phyloP scores from a whole-genome alignment of 2,329 filamentous ascomycete species.

The Trichoderma gracile region DNA sequence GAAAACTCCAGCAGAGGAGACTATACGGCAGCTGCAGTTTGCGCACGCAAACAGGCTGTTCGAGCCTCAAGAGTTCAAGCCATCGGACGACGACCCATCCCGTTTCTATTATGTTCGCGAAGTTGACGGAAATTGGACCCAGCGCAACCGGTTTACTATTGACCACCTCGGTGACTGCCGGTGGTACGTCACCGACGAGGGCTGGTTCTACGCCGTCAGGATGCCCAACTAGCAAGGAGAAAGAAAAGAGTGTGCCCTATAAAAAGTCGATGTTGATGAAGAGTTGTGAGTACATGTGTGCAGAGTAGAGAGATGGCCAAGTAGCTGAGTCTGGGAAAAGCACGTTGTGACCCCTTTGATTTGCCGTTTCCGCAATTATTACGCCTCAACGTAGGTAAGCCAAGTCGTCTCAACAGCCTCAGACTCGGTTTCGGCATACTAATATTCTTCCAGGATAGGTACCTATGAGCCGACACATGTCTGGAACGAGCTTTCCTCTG shows the following conservation, averaged over 20 bases:
- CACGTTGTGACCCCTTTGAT: not conserved
- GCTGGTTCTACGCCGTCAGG: slow-evolving; percentile 62
- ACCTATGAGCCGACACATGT: not conserved
- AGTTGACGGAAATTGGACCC: slow-evolving; percentile 60
- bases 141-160: slow-evolving; percentile 61
- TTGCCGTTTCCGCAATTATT: not conserved
- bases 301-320: not conserved
- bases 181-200: slow-evolving; percentile 60
- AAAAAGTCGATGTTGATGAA: not conserved
- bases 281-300: not conserved
- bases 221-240: slow-evolving; percentile 42
- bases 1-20: slow-evolving; percentile 51
- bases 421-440: not conserved
- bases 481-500: not conserved
- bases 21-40: slow-evolving; percentile 50
- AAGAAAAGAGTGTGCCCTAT: not conserved
- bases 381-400: not conserved
- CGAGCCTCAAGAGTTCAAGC: slow-evolving; percentile 64
- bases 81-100: slow-evolving; percentile 59
- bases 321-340: not conserved
- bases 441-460: not conserved
- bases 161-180: slow-evolving; percentile 57
- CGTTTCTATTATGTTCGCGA: slow-evolving; percentile 64
- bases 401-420: not conserved
- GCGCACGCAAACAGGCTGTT: slow-evolving; percentile 53